Conservation (phyloP, 2,329 filamentous ascomycete genomes). For the Phyllosticta paracitricarpa region DNA sequence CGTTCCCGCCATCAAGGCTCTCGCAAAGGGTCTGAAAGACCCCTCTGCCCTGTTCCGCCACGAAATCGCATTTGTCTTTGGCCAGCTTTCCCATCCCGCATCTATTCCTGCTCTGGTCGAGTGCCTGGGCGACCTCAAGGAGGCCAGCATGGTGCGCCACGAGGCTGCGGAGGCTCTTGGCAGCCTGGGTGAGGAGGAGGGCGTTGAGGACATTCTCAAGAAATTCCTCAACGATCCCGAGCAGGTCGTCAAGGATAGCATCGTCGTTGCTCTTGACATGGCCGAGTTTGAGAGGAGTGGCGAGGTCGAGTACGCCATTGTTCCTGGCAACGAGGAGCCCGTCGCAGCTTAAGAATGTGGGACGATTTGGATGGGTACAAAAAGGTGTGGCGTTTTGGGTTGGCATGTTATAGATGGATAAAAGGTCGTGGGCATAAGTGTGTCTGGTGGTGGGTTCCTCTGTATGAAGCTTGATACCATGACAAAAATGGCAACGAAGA, state of each 20-base stretch:
- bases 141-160: slow-evolving; percentile 94
- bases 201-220: slow-evolving; percentile 77
- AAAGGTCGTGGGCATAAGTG: slow-evolving; percentile 5
- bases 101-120: slow-evolving; percentile 82
- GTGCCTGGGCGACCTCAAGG: slow-evolving; percentile 65
- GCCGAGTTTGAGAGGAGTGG: slow-evolving; percentile 89
- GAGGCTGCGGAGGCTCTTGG: slow-evolving; percentile 95
- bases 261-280: slow-evolving; percentile 95
- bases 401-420: slow-evolving; percentile 3
- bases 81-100: slow-evolving; percentile 90
- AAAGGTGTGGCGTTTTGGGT: slow-evolving; percentile 4
- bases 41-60: slow-evolving; percentile 89
- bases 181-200: slow-evolving; percentile 84
- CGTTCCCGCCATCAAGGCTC: slow-evolving; percentile 71
- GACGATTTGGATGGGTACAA: background rate
- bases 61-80: slow-evolving; percentile 97
- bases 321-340: slow-evolving; percentile 45
- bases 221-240: slow-evolving; percentile 83
- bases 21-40: slow-evolving; percentile 78
- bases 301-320: slow-evolving; percentile 81
- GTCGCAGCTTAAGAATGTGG: slow-evolving; percentile 14
- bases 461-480: slow-evolving; percentile 7
- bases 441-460: background rate
- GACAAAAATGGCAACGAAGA: slow-evolving; percentile 2
- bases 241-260: slow-evolving; percentile 86